A percentile compares a stretch with the other conserved stretches of the same genome.
phyloP scores from a whole-genome alignment of 2,329 filamentous ascomycete species.

The Talaromyces sp. region DNA sequence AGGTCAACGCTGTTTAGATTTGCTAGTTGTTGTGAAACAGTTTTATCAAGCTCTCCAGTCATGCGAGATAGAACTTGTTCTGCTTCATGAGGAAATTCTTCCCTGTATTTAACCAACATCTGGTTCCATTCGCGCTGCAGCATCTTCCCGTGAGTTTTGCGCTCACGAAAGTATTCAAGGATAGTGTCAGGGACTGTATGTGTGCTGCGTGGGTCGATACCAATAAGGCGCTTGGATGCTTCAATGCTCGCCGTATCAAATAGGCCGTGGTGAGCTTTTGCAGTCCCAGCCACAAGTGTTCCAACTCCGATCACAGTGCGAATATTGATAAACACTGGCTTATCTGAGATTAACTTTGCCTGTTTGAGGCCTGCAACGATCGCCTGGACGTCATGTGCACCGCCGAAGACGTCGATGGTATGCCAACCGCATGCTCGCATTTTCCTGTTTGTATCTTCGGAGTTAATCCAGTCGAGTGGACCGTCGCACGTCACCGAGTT shows the following conservation, averaged over 20 bases:
- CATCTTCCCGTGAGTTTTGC: not conserved
- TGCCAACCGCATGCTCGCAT: slow-evolving; percentile 55
- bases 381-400: slow-evolving; percentile 27
- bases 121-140: not conserved
- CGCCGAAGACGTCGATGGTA: slow-evolving; percentile 51
- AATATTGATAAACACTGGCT: not conserved
- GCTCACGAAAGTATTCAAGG: not conserved
- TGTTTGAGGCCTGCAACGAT: not conserved
- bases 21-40: no score
- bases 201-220: not conserved
- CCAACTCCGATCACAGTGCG: not conserved
- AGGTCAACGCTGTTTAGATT: no score
- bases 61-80: no score
- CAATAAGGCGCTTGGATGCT: not conserved
- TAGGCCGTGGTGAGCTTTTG: not conserved
- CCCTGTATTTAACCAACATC: no score
- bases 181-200: no score
- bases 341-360: not conserved
- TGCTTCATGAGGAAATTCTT: no score
- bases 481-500: slow-evolving; percentile 57
- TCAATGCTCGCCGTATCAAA: not conserved
- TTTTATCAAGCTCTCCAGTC: no score
- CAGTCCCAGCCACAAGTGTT: not conserved
- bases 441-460: slow-evolving; percentile 53
- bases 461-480: slow-evolving; percentile 49